phyloP scores from a whole-genome alignment of 805 yeast genomes.

The Candida mattraensis region DNA sequence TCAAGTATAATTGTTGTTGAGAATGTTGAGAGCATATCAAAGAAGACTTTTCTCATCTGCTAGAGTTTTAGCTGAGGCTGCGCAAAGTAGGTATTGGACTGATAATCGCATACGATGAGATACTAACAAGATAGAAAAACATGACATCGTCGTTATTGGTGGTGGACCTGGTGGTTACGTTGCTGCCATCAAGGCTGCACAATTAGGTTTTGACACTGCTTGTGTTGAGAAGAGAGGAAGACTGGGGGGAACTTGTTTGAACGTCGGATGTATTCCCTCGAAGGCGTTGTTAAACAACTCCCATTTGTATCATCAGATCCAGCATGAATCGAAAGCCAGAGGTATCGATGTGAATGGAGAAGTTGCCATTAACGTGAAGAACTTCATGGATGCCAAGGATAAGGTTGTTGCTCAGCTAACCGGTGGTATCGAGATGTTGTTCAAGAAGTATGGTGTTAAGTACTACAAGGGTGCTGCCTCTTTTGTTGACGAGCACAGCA shows the following conservation, averaged over 20 bases:
- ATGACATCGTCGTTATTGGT: slow-evolving; percentile 93
- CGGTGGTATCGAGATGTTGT: slow-evolving; percentile 89
- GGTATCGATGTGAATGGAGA: slow-evolving; percentile 82
- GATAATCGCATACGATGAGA: not conserved
- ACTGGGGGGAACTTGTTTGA: slow-evolving; percentile 97
- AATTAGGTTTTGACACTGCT: slow-evolving; percentile 89
- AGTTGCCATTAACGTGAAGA: slow-evolving; percentile 69
- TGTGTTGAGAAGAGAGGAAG: slow-evolving; percentile 96
- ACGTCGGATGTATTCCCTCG: slow-evolving; percentile 99
- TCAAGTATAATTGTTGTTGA: slow-evolving; percentile 5
- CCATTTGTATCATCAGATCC: slow-evolving; percentile 84
- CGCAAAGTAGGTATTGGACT: slow-evolving; percentile 25
- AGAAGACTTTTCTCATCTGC: slow-evolving; percentile 34
- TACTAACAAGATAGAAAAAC: slow-evolving; percentile 42
- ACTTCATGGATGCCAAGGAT: slow-evolving; percentile 90
- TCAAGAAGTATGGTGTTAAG: slow-evolving; percentile 93
- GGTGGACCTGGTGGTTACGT: slow-evolving; percentile 99
- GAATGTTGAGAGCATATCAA: slow-evolving; percentile 33
- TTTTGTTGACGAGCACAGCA: slow-evolving; percentile 74
- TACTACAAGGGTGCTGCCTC: slow-evolving; percentile 94
- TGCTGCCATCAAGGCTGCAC: slow-evolving; percentile 99
- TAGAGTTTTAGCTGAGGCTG: slow-evolving; percentile 29
- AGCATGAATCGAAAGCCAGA: slow-evolving; percentile 78
- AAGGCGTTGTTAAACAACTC: slow-evolving; percentile 94
- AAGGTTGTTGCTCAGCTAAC: slow-evolving; percentile 87